phyloP scores from a whole-genome alignment of 495 filamentous ascomycete species.

The Penicillium cataractarum region DNA sequence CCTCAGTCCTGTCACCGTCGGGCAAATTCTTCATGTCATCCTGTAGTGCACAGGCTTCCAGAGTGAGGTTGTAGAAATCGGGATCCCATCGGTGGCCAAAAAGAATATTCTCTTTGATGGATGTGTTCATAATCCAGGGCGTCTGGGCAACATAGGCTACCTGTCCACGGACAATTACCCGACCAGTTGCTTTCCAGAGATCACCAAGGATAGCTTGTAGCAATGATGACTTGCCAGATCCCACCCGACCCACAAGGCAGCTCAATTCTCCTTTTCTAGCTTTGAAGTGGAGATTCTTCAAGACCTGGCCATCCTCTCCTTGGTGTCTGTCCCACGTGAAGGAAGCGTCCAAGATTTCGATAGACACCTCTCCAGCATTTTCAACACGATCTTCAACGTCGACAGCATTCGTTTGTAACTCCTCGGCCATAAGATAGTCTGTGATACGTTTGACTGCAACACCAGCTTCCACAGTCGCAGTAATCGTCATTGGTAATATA shows the following conservation, averaged over 20 bases:
- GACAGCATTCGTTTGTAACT: conserved; percentile 86
- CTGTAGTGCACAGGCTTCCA: conserved; percentile 87
- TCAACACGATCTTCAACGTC: conserved; percentile 63
- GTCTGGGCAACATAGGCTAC: conserved; percentile 90
- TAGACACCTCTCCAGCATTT: conserved; percentile 78
- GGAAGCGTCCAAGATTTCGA: conserved; percentile 77
- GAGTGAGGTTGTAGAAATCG: conserved; percentile 87
- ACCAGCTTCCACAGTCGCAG: conserved; percentile 87
- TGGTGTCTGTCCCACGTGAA: conserved; percentile 93
- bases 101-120: conserved; percentile 91
- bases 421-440: conserved; percentile 81
- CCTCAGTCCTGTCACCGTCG: conserved; percentile 93
- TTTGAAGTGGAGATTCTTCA: conserved; percentile 81
- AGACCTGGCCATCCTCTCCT: conserved; percentile 44
- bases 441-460: conserved; percentile 88
- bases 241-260: conserved; percentile 91
- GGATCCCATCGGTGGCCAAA: conserved; percentile 96
- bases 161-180: conserved; percentile 77
- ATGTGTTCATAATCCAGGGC: conserved; percentile 97
- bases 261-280: conserved; percentile 88
- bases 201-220: conserved; percentile 86
- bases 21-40: conserved; percentile 92
- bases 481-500: conserved; percentile 96
- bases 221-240: conserved; percentile 89
- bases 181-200: conserved; percentile 84